Evolutionary conservation across 2,329 filamentous ascomycete genomes (phyloP), one percentile per base, ranked within the genome.

Genomic region (Alternaria incomplexa): DNA sequence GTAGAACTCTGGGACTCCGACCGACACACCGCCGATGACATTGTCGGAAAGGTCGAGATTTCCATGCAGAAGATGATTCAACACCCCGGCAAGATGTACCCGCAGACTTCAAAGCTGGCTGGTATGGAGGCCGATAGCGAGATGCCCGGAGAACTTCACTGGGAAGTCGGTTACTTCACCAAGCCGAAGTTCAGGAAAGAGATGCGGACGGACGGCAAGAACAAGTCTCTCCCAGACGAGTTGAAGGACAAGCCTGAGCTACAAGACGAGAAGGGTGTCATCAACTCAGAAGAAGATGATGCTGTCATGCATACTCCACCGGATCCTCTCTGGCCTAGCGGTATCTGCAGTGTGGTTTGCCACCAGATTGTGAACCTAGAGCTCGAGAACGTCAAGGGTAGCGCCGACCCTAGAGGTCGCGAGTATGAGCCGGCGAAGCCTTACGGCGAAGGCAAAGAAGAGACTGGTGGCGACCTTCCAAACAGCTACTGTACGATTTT

Each of bases 1-100:
- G 90, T 98, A 67, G 95, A 98, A 77, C 87, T 98, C 1, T 98
- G 96, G 96, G 96, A 98, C 79, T 97, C 93, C 54, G 96, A 98
- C 78, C 88, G 94, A 48, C 93, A 92, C 44, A 96, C 93, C 10
- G 93, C 95, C 1, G 96, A 98, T 75, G 96, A 98, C 72, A 91
- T 97, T 48, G 93, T 97, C 13, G 96, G 96, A 57, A 97, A 97
- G 80, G 89, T 98, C 17, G 94, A 98, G 76, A 83, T 98, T 4
- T 95, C 93, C 36, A 93, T 99, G 77, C 93, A 97, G 73, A 93
- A 97, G 77, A 90, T 99, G 83, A 96, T 98, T 62, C 91, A 97
- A 74, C 92, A 97, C 75, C 93, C 95, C 0, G 93, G 94, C 36
- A 92, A 91, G 74, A 97, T 97, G 92, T 96, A 94, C 71, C 91